phyloP scores from a whole-genome alignment of 1,139 yeast genomes.

The Sugiyamaella sp. region DNA sequence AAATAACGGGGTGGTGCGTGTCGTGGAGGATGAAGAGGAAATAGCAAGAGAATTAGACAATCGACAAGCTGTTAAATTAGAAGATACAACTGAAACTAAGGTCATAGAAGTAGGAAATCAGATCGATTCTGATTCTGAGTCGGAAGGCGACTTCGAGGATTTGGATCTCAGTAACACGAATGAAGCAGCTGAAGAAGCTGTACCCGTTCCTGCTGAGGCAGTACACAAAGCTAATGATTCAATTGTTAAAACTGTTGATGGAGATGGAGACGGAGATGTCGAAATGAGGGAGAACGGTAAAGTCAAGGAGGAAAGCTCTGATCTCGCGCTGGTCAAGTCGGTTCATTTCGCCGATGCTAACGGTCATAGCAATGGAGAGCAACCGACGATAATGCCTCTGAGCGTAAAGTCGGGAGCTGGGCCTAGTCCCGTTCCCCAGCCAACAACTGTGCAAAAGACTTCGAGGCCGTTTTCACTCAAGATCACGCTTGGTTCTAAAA shows the following conservation, averaged over 20 bases:
- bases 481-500: conserved; percentile 30
- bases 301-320: conserved; percentile 1
- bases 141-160: conserved; percentile 2
- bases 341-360: conserved; percentile 2
- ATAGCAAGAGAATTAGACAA: conserved; percentile 15
- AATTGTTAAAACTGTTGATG: no score
- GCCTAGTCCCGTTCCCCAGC: neutral
- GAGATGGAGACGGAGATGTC: neutral
- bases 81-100: no score
- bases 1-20: conserved; percentile 10
- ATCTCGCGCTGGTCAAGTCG: neutral
- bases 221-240: no score
- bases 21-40: conserved; percentile 19
- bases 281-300: neutral
- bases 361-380: neutral
- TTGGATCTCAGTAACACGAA: conserved; percentile 1
- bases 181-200: neutral
- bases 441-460: neutral
- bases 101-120: neutral
- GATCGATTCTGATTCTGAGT: conserved; percentile 7
- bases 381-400: neutral
- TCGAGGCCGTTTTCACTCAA: conserved; percentile 26
- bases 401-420: neutral
- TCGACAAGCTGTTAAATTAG: neutral
- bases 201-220: no score